Base-by-base conservation (phyloP, 257 asterid species). In the Hygrophila difformis region DNA sequence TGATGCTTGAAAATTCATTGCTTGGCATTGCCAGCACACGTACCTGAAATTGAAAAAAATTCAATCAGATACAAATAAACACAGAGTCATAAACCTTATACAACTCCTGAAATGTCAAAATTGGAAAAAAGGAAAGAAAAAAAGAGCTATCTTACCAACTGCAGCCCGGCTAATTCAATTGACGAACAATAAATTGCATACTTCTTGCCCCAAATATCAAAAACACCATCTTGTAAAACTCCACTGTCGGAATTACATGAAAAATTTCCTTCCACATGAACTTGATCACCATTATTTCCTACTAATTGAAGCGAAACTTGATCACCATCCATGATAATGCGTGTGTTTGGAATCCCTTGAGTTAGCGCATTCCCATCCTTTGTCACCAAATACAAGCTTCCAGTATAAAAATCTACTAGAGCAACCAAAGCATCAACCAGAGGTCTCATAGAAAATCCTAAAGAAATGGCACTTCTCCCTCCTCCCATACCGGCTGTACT, bases 351-450 rank as follows among this genome's bases (percentile, higher is more conserved):
- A 23, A 77, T 56, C 8, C 81, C 81, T 20, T 34, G 54, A 19
- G 39, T 10, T 3, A 65, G 48, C 47, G 65, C 66, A 36, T 42
- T 61, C 51, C 89, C 88, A 60, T 75, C 73, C 28, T 17, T 33
- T 5, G 77, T 44, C 11, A 58, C 70, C 60, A 82, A 51, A 70
- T 66, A 76, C 50, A 73, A 46, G 41, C 72, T 59, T 28, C 84
- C 86, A 18, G 55, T 49, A 37, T 61, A 22, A 18, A 38, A 58
- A 20, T 24, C 49, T 36, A 55, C 20, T 16, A 49, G 56, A 5
- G 49, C 28, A 3, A 19, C 28, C 47, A 75, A 49, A 56, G 61
- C 53, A 51, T 76, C 54, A 0, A 50, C 29, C 5, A 79, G 31
- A 15, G 56, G 57, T 35, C 59, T 53, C 64, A 68, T 6, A 0